A percentile compares a stretch with the other conserved stretches of the same genome.
Evolutionary conservation across 2,329 filamentous ascomycete species (phyloP).

Genomic region (Lachnellula willkommii): DNA sequence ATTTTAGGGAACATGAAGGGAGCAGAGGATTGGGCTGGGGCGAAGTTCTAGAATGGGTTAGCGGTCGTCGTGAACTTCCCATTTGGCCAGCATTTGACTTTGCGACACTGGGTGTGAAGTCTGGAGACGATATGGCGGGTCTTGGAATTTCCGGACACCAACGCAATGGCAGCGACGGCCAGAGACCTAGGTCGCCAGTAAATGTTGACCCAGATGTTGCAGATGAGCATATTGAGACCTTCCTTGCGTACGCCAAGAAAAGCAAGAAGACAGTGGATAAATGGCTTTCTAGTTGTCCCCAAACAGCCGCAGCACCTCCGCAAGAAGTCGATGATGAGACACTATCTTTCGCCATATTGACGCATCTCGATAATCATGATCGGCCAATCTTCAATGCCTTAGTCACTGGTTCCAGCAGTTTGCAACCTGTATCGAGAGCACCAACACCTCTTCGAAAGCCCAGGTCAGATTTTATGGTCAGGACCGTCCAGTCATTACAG

Average conservation of each 20-base stretch:
- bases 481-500: constrained; percentile 73
- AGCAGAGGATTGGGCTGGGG: constrained; percentile 84
- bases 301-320: constrained; percentile 64
- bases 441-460: constrained; percentile 63
- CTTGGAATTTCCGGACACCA: constrained; percentile 49
- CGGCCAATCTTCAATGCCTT: constrained; percentile 79
- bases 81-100: constrained; percentile 84
- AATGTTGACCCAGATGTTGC: constrained; percentile 91
- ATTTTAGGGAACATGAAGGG: constrained; percentile 36
- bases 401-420: constrained; percentile 51
- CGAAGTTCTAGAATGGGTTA: constrained; percentile 88
- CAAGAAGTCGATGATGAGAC: constrained; percentile 94
- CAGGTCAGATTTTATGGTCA: constrained; percentile 68
- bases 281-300: constrained; percentile 79
- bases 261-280: constrained; percentile 85
- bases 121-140: constrained; percentile 50
- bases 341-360: constrained; percentile 86
- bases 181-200: constrained; percentile 54
- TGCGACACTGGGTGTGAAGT: constrained; percentile 54
- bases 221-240: constrained; percentile 88
- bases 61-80: constrained; percentile 79
- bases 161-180: constrained; percentile 53
- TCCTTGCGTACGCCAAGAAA: constrained; percentile 85
- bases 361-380: constrained; percentile 71
- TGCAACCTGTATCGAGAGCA: constrained; percentile 54